Evolutionary conservation across 75 land plant species (phyloP).

Genomic region (Picea glauca): DNA sequence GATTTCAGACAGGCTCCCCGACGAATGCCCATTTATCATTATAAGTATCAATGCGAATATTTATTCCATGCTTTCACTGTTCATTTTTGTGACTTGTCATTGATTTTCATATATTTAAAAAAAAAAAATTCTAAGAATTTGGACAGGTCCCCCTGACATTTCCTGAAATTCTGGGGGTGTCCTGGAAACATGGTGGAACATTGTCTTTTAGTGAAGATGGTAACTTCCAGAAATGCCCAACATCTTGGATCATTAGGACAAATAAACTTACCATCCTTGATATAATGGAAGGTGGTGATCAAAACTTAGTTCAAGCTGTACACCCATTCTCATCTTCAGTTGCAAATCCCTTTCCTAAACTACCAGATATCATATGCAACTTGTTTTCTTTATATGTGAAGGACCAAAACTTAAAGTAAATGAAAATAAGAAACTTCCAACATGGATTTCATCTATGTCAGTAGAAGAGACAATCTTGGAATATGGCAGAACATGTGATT

Average conservation of each 20-base stretch:
- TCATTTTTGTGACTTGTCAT: too few relatives aligned
- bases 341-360: not conserved
- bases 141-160: too few relatives aligned
- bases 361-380: not conserved
- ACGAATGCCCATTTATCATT: too few relatives aligned
- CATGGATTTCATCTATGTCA: not conserved
- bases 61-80: too few relatives aligned
- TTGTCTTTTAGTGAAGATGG: not conserved
- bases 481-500: not conserved
- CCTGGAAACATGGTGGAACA: too few relatives aligned
- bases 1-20: too few relatives aligned
- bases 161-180: too few relatives aligned
- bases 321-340: not conserved
- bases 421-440: too few relatives aligned
- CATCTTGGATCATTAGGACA: not conserved
- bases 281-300: not conserved
- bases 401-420: not conserved
- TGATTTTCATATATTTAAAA: too few relatives aligned
- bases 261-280: not conserved
- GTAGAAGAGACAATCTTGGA: not conserved
- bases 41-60: too few relatives aligned
- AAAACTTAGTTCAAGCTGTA: not conserved
- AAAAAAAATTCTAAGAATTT: too few relatives aligned
- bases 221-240: not conserved
- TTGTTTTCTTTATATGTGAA: not conserved